A percentile compares a stretch with the other conserved stretches of the same genome.
These are phyloP conservation scores for Solanum chaucha DNA, from an alignment of 257 asterid species.

Conservation along the genomic window DNA sequence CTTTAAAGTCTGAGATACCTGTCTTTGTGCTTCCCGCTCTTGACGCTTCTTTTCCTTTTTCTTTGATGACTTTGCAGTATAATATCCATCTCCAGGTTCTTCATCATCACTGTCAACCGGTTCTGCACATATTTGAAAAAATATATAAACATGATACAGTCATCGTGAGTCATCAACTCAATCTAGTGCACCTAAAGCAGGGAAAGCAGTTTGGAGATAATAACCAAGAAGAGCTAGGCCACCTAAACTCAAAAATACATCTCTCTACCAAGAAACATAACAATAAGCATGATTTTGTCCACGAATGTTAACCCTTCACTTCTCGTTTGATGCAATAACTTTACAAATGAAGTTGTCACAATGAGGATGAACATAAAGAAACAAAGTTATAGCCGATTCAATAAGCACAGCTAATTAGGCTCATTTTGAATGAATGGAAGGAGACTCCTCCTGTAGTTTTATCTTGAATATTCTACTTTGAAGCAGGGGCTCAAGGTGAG, in stretches of 20 bases:
- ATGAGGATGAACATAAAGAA: neutral
- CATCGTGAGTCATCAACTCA: neutral
- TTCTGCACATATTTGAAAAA: constrained; percentile 26
- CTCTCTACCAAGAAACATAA: neutral
- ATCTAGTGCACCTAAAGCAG: neutral
- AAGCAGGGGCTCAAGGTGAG: neutral
- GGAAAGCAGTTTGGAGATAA: neutral
- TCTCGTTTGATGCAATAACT: neutral
- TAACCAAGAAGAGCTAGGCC: neutral
- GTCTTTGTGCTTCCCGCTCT: constrained; percentile 92
- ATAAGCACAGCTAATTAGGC: neutral
- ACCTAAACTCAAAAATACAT: neutral
- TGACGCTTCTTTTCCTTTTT: constrained; percentile 85
- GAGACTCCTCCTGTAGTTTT: neutral
- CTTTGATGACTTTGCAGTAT: constrained; percentile 50
- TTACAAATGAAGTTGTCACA: neutral
- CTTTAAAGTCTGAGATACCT: constrained; percentile 21
- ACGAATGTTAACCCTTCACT: neutral
- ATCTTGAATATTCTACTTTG: neutral
- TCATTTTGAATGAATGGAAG: neutral
- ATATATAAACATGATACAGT: neutral
- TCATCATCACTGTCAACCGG: constrained; percentile 69
- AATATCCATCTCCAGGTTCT: constrained; percentile 51
- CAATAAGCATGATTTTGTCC: neutral
- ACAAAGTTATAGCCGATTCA: neutral